Base-by-base conservation (phyloP, 495 filamentous ascomycete genomes). In the Aspergillus sparsus region DNA sequence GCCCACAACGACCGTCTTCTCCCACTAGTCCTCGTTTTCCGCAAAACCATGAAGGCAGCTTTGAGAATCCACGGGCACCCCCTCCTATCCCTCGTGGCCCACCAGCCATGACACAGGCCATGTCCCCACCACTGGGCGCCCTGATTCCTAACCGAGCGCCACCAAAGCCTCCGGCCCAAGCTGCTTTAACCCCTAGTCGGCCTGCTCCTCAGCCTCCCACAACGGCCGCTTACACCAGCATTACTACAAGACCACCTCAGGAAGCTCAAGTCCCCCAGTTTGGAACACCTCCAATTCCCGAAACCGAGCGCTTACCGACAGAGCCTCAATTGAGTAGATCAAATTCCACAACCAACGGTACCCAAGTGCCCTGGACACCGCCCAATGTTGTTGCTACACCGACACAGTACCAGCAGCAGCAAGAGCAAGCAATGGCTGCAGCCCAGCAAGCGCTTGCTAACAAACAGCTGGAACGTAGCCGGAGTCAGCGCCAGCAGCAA, bases 31-130 rank as follows among this genome's bases (percentile, higher is more conserved):
- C 94, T 50, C 85, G 93, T 66, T 97, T 97, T 73, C 94, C 95
- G 18, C 85, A 88, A 61, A 93, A 92, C 73, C 87, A 92, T 72
- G 89, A 93, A 76, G 87, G 87, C 55, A 98, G 92, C 78, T 98
- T 98, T 71, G 94, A 98, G 75, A 98, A 98, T 64, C 94, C 94
- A 45, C 85, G 94, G 58, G 89, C 93, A 8, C 90, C 94, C 13
- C 94, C 94, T 58, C 94, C 94, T 3, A 88, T 97, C 53, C 94
- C 94, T 58, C 79, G 85, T 55, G 84, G 71, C 64, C 61, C 73
- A 27, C 65, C 73, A n/a, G 61, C 64, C 37, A 60, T 41, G 7
- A 27, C 62, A 2, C 63, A 64, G 10, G 34, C 62, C 10, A 71
- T 76, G 64, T 71, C 73, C 34, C 72, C 74, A 16, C 66, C 72